phyloP scores from a whole-genome alignment of 1,284 basidiomycete species.

The Rugosomyces carneus region DNA sequence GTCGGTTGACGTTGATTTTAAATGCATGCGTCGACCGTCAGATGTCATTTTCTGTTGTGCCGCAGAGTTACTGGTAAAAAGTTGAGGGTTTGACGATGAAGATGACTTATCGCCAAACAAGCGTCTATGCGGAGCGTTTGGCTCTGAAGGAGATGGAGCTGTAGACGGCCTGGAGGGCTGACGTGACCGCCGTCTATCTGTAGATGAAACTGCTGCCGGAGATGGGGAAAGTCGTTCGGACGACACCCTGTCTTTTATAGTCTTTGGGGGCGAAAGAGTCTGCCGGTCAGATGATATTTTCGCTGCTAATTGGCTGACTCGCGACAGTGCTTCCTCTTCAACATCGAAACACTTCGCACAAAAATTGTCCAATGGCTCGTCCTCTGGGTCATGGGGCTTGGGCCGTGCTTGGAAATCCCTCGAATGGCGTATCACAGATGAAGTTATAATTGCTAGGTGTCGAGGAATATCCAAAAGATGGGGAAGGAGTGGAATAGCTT shows the following conservation, averaged over 20 bases:
- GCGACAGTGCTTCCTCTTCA: slow-evolving; percentile 59
- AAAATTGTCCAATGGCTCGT: slow-evolving; percentile 35
- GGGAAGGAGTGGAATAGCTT: slow-evolving; percentile 65
- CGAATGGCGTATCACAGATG: slow-evolving; percentile 62
- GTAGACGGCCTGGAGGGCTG: slow-evolving; percentile 35
- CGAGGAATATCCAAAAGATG: slow-evolving; percentile 65
- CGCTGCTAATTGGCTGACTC: slow-evolving; percentile 53
- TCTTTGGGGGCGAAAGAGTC: slow-evolving; percentile 18
- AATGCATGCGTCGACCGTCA: slow-evolving; percentile 21
- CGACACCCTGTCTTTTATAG: slow-evolving; percentile 10
- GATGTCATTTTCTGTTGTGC: slow-evolving; percentile 8
- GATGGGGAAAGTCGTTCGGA: slow-evolving; percentile 16
- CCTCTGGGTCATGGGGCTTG: slow-evolving; percentile 22
- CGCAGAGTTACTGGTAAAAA: slow-evolving; percentile 5
- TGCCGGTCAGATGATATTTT: slow-evolving; percentile 31
- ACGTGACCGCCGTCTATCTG: slow-evolving; percentile 18
- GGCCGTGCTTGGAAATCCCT: slow-evolving; percentile 31
- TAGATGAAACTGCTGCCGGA: slow-evolving; percentile 15
- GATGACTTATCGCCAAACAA: slow-evolving; percentile 16
- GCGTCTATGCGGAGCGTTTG: slow-evolving; percentile 20
- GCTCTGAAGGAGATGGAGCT: slow-evolving; percentile 32
- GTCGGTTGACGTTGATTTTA: slow-evolving; percentile 41
- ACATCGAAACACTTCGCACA: slow-evolving; percentile 65
- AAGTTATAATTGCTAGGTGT: slow-evolving; percentile 66
- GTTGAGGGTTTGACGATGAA: slow-evolving; percentile 2